These are phyloP conservation scores for Spinacia oleracea DNA, from an alignment of 179 eudicot species.

Conservation along the genomic window DNA sequence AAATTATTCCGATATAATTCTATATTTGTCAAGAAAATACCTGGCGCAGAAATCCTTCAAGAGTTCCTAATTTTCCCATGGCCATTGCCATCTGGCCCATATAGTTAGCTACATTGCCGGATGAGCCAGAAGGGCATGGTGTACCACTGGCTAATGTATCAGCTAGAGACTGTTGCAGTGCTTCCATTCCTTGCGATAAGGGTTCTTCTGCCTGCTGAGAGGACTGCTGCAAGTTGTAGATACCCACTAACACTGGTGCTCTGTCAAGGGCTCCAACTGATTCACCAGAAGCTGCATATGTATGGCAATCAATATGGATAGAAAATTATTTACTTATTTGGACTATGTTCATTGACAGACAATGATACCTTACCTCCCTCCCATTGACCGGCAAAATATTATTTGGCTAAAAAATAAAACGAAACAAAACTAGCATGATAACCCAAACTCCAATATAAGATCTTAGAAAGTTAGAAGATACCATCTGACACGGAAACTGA, in stretches of 20 bases:
- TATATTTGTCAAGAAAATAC: slow-evolving; percentile 32
- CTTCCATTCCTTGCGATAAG: slow-evolving; percentile 95
- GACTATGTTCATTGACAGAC: neutral
- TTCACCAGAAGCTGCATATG: slow-evolving; percentile 72
- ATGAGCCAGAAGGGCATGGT: slow-evolving; percentile 57
- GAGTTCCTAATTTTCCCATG: slow-evolving; percentile 95
- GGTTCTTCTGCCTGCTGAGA: slow-evolving; percentile 98
- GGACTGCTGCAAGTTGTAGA: slow-evolving; percentile 75
- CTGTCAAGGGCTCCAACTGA: slow-evolving; percentile 92
- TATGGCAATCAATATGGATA: neutral
- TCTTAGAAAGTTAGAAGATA: too few relatives aligned
- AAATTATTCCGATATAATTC: neutral
- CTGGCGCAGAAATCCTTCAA: slow-evolving; percentile 91
- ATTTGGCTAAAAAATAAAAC: neutral
- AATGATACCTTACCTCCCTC: neutral
- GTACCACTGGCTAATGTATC: slow-evolving; percentile 77
- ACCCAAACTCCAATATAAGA: too few relatives aligned
- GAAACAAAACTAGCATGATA: too few relatives aligned
- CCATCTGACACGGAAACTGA: neutral
- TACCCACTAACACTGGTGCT: slow-evolving; percentile 70
- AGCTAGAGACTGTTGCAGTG: slow-evolving; percentile 86
- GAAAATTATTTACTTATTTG: neutral
- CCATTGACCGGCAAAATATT: neutral
- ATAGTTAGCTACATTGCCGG: slow-evolving; percentile 90
- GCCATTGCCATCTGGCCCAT: slow-evolving; percentile 99